Evolutionary conservation across 345 rosid species (phyloP).

Genomic region (Gossypium longicalyx): DNA sequence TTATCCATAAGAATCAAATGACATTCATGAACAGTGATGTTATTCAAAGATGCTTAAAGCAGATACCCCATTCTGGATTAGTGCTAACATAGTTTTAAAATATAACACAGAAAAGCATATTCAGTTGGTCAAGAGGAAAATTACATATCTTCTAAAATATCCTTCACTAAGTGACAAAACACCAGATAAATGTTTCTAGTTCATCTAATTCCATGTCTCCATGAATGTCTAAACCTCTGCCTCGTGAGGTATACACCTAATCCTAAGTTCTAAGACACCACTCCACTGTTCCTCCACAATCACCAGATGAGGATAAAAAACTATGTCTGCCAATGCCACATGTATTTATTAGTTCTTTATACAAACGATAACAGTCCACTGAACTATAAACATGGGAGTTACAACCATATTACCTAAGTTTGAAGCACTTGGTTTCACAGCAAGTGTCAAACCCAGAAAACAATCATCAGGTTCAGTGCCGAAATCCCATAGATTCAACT

Average conservation of each 20-base stretch:
- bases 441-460: constrained; percentile 87
- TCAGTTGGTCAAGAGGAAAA: background rate
- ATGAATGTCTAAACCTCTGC: background rate
- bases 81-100: background rate
- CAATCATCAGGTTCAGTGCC: constrained; percentile 75
- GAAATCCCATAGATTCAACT: constrained; percentile 90
- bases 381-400: background rate
- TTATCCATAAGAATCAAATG: background rate
- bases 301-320: background rate
- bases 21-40: background rate
- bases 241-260: background rate
- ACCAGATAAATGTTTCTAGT: background rate
- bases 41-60: background rate
- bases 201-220: background rate
- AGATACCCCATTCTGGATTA: background rate
- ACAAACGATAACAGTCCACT: background rate
- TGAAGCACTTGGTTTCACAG: constrained; percentile 77
- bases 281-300: background rate
- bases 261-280: background rate
- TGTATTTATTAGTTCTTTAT: background rate
- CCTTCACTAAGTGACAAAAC: background rate
- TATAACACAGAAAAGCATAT: background rate
- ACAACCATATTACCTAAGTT: constrained; percentile 44
- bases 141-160: background rate
- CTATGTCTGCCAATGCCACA: background rate